Conservation (phyloP, 768 basidiomycete genomes). For the Tylopilus plumbeoviolaceoides region DNA sequence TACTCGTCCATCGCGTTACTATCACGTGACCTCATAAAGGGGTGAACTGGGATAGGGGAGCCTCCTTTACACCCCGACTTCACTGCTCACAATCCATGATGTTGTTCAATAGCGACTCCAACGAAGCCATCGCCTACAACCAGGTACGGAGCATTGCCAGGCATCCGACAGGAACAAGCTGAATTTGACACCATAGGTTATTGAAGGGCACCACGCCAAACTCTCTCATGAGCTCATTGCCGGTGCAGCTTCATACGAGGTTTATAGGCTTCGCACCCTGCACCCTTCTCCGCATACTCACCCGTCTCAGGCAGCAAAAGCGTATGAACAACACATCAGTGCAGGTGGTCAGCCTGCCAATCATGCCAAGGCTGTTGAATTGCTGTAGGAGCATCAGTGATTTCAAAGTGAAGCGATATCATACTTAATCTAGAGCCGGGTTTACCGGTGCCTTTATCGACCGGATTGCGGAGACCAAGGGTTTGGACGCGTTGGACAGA, state of each 20-base stretch:
- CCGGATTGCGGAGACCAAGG: constrained; percentile 22
- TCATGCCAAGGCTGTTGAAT: constrained; percentile 20
- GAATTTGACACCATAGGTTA: constrained; percentile 13
- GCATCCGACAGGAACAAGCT: neutral
- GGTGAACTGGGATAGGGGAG: neutral
- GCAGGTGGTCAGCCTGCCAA: constrained; percentile 12
- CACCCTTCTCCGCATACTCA: neutral
- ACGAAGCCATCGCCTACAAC: constrained; percentile 22
- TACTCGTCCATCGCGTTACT: neutral
- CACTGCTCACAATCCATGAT: constrained; percentile 11
- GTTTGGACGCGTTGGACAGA: constrained; percentile 19
- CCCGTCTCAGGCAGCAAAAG: constrained; percentile 25
- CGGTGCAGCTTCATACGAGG: constrained; percentile 29
- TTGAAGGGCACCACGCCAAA: constrained; percentile 16
- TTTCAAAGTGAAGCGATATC: neutral
- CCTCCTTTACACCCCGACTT: too few species aligned
- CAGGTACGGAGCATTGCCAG: constrained; percentile 1
- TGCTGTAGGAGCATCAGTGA: constrained; percentile 18
- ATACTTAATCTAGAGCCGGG: constrained; percentile 17
- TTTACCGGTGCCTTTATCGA: constrained; percentile 26
- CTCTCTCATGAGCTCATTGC: constrained; percentile 27
- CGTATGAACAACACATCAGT: constrained; percentile 23
- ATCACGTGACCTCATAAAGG: constrained; percentile 5
- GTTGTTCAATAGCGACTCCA: constrained; percentile 22
- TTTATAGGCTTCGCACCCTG: neutral